Base-by-base conservation (phyloP, 1,284 basidiomycete species). In the Sanghuangporus baumii region DNA sequence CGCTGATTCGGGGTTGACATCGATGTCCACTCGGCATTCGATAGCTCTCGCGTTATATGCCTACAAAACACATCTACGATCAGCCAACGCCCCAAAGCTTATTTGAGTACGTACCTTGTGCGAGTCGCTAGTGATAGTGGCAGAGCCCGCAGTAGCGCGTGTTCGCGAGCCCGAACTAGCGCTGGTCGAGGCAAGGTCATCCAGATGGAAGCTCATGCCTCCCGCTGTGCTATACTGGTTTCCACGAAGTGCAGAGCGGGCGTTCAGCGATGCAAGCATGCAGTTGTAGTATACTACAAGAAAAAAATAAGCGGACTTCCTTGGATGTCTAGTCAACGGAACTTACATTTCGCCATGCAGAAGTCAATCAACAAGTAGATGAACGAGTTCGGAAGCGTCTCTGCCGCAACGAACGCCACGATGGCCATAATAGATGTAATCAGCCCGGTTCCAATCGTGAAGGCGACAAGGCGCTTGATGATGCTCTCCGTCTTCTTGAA, bases 361-460 rank as follows among this genome's bases (percentile, higher is more conserved):
- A 46, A 46, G 20, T 46, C 43, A 46, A 46, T 46, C 43, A 46
- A 46, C 11, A 46, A n/a, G 20, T 46, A 46, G 18, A 46, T 46
- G 16, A 46, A 46, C 43, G 43, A 46, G 20, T 46, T 46, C 43
- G 43, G 43, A 2, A 46, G 16, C 1, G 20, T 12, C 16, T 46
- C 43, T 1, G 43, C 43, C 16, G 43, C 43, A n/a, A 46, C 43
- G 16, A 46, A 46, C 9, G 43, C 43, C 43, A 46, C 43, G 20
- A 46, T 46, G 6, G 43, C 43, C 43, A 46, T 46, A 12, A 46
- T n/a, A 46, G 16, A n/a, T 7, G 61, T 58, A 7, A 54, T 46
- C 38, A 63, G 38, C 34, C 61, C 57, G 6, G 61, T 63, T 4
- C 54, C 48, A n/a, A 63, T 63, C 18, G 47, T 54, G 41, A 52